A percentile compares a stretch with the other conserved stretches of the same genome.
Evolutionary conservation across 2,329 filamentous ascomycete genomes (phyloP).

Genomic region (Tricladium varicosporioides): DNA sequence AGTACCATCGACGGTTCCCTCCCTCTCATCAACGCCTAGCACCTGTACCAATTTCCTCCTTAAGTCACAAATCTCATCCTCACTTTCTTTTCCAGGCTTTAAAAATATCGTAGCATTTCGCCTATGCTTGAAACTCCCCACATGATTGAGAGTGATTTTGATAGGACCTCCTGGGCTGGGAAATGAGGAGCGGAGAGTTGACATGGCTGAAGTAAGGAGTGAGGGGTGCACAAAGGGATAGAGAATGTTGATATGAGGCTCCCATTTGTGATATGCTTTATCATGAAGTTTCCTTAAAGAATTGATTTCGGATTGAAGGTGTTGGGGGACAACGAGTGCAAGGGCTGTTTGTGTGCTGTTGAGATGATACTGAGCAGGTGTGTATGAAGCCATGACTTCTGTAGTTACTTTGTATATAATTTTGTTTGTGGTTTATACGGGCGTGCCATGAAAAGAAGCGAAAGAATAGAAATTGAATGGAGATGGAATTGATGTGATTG

Average conservation of each 20-base stretch:
- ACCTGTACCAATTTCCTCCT: constrained; percentile 9
- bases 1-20: constrained; percentile 20
- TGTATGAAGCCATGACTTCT: not conserved
- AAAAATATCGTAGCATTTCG: constrained; percentile 22
- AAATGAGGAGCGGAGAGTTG: constrained; percentile 37
- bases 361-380: constrained; percentile 1
- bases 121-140: constrained; percentile 16
- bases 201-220: constrained; percentile 37
- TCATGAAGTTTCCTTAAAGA: constrained; percentile 61
- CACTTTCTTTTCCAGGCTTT: constrained; percentile 10
- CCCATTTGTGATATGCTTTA: constrained; percentile 59
- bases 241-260: constrained; percentile 63
- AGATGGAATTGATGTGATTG: not conserved
- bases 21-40: constrained; percentile 13
- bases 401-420: not conserved
- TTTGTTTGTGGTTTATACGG: not conserved
- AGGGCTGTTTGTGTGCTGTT: constrained; percentile 57
- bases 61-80: constrained; percentile 9
- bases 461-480: not conserved
- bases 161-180: constrained; percentile 37
- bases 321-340: constrained; percentile 54
- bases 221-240: constrained; percentile 61
- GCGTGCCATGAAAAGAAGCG: not conserved
- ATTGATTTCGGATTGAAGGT: constrained; percentile 49
- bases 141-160: constrained; percentile 10